Evolutionary conservation across 1,284 basidiomycete genomes (phyloP).

Genomic region (Phenoliferia sp.): DNA sequence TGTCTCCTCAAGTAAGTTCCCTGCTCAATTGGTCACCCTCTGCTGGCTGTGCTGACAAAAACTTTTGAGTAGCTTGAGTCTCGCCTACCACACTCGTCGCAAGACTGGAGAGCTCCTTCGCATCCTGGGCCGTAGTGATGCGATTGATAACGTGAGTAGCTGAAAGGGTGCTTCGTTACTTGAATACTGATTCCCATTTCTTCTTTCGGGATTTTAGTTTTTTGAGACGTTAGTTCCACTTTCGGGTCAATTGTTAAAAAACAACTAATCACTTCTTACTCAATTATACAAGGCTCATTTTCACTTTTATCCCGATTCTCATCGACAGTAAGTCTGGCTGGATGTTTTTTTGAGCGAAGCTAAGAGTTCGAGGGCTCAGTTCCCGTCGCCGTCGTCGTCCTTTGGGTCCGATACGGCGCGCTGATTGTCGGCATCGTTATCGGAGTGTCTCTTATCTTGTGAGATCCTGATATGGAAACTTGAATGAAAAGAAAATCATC

Average conservation of each 20-base stretch:
- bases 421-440: constrained; percentile 62
- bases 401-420: constrained; percentile 31
- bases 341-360: neutral
- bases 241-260: neutral
- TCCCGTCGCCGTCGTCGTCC: constrained; percentile 40
- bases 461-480: constrained; percentile 35
- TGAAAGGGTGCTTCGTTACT: no score
- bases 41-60: constrained; percentile 22
- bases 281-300: constrained; percentile 50
- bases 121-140: constrained; percentile 57
- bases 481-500: no score
- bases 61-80: constrained; percentile 52
- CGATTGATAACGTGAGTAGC: constrained; percentile 33
- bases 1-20: constrained; percentile 58
- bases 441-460: constrained; percentile 72
- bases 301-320: constrained; percentile 73
- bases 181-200: no score
- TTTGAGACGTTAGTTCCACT: constrained; percentile 8
- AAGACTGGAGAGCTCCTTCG: constrained; percentile 63
- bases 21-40: neutral
- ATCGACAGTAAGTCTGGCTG: constrained; percentile 29
- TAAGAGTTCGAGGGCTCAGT: no score
- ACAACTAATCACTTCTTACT: neutral
- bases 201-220: no score
- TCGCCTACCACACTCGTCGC: constrained; percentile 74